Evolutionary conservation across 306 rosid species (phyloP), one percentile per base, ranked within the genome.

Genomic region (Castanopsis chinensis): DNA sequence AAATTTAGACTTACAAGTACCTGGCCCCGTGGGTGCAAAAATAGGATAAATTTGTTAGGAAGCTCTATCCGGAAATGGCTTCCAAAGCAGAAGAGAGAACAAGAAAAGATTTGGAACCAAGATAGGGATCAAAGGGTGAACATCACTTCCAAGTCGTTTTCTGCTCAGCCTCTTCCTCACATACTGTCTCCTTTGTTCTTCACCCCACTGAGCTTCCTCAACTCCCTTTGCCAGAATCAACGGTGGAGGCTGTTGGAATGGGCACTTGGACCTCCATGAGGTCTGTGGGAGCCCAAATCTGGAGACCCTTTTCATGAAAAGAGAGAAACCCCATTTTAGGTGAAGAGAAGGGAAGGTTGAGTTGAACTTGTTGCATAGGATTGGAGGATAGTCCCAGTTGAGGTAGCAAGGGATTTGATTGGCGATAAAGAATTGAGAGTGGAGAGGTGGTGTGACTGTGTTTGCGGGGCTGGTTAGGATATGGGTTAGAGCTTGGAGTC

Each of bases 251-350:
- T 81, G 93, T 20, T 87, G 98, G 54, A 69, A 94, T 3, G 95
- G 95, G 87, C 97, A 94, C 81, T 90, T 90, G 77, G 94, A 88
- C 45, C 97, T 82, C 99, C 99, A 92, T 1, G 98, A 92, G 57
- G 89, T 85, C 63, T 52, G 37, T 1, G 92, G 96, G 71, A 70
- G 80, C 2, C 86, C 89, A 17, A 45, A 59, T 74, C 82, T 70
- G 78, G 81, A 68, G 23, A 87, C 57, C 87, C 91, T 86, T 80
- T 76, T 87, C 81, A 92, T 90, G 90, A 90, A 91, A 35, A 90
- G 83, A 10, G 97, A 86, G 80, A 73, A 49, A 19, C 71, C 78
- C 97, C 95, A 95, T 76, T 32, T 83, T 21, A 81, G 82, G 55
- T 88, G 91, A 76, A 86, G 79, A 13, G 83, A 78, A 18, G 87